Base-by-base conservation (phyloP, 1,284 basidiomycete species). In the Papiliotrema nemorosa region DNA sequence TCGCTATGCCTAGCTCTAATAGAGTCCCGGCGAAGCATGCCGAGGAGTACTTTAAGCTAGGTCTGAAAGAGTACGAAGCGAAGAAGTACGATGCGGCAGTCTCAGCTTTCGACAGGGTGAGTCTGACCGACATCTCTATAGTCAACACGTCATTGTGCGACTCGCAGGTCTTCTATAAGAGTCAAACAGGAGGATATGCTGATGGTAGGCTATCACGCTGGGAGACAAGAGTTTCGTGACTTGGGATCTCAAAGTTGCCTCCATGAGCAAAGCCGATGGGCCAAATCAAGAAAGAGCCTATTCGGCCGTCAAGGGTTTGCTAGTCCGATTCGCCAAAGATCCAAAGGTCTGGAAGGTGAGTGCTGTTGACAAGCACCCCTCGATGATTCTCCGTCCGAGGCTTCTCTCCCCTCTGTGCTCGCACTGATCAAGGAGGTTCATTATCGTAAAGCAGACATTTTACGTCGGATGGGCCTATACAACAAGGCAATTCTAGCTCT, bases 201-300 rank as follows among this genome's bases (percentile, higher is more conserved):
- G 24, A 43, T n/a, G 3, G 1, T 41, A 67, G 66, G 62, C 64
- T 0, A 52, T 67, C 42, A 49, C 54, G 13, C 58, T 69, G 21
- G 59, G 59, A 9, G 54, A 59, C 25, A 57, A 48, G 25, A 53
- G 47, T 29, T 46, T 53, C 16, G 53, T 55, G 24, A 39, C 59
- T 3, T 40, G 61, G 24, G 66, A 68, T 44, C 55, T 47, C 38
- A 63, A 64, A 50, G 60, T 61, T 0, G 60, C 62, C 2, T 50
- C 58, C 4, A 59, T 66, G 57, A 52, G 43, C 44, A 55, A 57
- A 44, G 31, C 31, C 9, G 40, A 64, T 20, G 53, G 53, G 4
- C 56, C 45, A 5, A 60, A 60, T 57, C 47, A 52, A 5, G 42
- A 57, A 13, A 21, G 49, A 9, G 65, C 64, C 1, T 54, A 56